These are phyloP conservation scores for Fusarium verticillioides DNA, from an alignment of 2,329 filamentous ascomycete genomes.

Conservation along the genomic window DNA sequence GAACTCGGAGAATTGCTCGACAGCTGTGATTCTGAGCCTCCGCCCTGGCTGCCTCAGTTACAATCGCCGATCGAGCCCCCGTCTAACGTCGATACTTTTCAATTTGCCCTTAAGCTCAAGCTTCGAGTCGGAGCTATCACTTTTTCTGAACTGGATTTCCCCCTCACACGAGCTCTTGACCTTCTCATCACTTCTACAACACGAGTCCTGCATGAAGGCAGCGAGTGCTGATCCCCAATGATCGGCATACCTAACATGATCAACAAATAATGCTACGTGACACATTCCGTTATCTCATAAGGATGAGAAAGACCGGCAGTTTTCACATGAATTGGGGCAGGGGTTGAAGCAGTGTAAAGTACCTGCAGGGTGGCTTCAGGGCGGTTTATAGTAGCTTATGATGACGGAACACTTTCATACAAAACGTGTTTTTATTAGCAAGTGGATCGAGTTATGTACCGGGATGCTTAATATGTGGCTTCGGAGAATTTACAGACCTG, in stretches of 20 bases:
- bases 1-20: background rate
- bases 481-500: background rate
- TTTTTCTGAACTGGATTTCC: too few relatives aligned
- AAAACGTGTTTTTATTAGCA: too few relatives aligned
- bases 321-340: background rate
- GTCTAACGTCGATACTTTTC: background rate
- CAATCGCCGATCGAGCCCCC: background rate
- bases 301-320: background rate
- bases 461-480: background rate
- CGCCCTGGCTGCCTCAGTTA: background rate
- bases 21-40: background rate
- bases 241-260: background rate
- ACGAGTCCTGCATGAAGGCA: background rate
- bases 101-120: background rate
- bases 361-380: background rate
- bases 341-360: background rate
- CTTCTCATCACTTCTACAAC: background rate
- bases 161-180: background rate
- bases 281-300: background rate
- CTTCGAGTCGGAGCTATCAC: background rate
- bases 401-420: background rate
- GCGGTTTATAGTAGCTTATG: background rate
- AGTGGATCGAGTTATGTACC: background rate
- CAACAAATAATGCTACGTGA: background rate
- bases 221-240: background rate